A percentile compares a stretch with the other conserved stretches of the same genome.
These are phyloP conservation scores for Coemansia sp. DNA, from an alignment of 192 early-diverging fungal species.

Conservation along the genomic window DNA sequence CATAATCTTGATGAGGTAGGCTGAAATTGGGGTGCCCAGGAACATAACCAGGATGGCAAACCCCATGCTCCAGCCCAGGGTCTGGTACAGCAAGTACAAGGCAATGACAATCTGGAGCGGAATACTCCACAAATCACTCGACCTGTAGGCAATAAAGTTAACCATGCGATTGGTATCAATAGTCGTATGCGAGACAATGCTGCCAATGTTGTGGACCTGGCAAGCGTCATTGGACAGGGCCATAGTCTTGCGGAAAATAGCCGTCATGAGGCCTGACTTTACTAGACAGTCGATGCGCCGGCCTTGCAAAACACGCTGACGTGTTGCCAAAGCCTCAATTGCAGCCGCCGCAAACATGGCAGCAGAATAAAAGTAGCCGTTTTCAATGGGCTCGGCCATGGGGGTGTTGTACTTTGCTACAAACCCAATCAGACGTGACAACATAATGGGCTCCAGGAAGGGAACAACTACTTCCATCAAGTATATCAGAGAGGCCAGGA, in stretches of 20 bases:
- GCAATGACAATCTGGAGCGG: constrained; percentile 7
- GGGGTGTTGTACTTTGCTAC: constrained; percentile 4
- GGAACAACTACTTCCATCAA: constrained; percentile 58
- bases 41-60: constrained; percentile 4
- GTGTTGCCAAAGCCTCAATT: neutral
- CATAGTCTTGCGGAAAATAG: constrained; percentile 12
- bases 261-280: neutral
- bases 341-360: constrained; percentile 8
- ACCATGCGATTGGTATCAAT: constrained; percentile 43
- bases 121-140: constrained; percentile 33
- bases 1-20: constrained; percentile 37
- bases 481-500: constrained; percentile 68
- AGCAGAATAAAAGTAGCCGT: constrained; percentile 14
- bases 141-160: neutral
- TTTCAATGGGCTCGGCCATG: constrained; percentile 4
- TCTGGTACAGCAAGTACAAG: constrained; percentile 11
- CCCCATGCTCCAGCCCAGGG: constrained; percentile 9
- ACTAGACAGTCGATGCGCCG: neutral
- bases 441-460: constrained; percentile 70
- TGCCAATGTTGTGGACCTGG: constrained; percentile 69
- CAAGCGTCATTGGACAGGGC: constrained; percentile 39
- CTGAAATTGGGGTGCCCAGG: constrained; percentile 25
- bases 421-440: constrained; percentile 14
- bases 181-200: constrained; percentile 62
- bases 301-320: neutral